These are phyloP conservation scores for Capronia epimyces DNA, from an alignment of 2,329 filamentous ascomycete genomes.

Conservation along the genomic window DNA sequence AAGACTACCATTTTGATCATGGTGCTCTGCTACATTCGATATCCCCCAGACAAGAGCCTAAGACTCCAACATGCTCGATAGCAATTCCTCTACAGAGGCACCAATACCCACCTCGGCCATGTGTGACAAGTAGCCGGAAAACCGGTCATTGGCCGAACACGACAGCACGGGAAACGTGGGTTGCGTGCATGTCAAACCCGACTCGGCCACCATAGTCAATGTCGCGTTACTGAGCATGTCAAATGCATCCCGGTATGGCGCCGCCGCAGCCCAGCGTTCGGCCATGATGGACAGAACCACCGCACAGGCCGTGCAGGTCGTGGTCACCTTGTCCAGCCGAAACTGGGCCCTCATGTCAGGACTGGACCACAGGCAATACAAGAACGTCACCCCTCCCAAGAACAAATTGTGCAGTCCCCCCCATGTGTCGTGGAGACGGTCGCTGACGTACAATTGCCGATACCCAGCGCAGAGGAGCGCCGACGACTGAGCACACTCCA, in stretches of 20 bases:
- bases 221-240: slow-evolving; percentile 10
- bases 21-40: no score
- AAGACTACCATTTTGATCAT: no score
- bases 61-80: slow-evolving; percentile 6
- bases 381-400: slow-evolving; percentile 15
- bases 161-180: background rate
- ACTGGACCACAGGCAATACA: slow-evolving; percentile 16
- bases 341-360: background rate
- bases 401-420: slow-evolving; percentile 14
- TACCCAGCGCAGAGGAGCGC: slow-evolving; percentile 4
- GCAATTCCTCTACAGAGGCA: slow-evolving; percentile 9
- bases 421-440: slow-evolving; percentile 12
- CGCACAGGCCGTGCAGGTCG: slow-evolving; percentile 9
- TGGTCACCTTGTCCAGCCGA: slow-evolving; percentile 4
- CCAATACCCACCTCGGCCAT: slow-evolving; percentile 14
- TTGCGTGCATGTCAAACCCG: no score
- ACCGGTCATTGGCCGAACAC: slow-evolving; percentile 3
- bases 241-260: slow-evolving; percentile 15
- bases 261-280: slow-evolving; percentile 12
- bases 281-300: slow-evolving; percentile 15
- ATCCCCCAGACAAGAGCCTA: no score
- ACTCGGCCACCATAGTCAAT: slow-evolving; percentile 8
- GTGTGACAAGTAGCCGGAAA: slow-evolving; percentile 9
- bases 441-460: slow-evolving; percentile 5
- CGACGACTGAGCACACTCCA: slow-evolving; percentile 11